These are phyloP conservation scores for Venturiaceae sp. DNA, from an alignment of 2,329 filamentous ascomycete species.

Conservation along the genomic window DNA sequence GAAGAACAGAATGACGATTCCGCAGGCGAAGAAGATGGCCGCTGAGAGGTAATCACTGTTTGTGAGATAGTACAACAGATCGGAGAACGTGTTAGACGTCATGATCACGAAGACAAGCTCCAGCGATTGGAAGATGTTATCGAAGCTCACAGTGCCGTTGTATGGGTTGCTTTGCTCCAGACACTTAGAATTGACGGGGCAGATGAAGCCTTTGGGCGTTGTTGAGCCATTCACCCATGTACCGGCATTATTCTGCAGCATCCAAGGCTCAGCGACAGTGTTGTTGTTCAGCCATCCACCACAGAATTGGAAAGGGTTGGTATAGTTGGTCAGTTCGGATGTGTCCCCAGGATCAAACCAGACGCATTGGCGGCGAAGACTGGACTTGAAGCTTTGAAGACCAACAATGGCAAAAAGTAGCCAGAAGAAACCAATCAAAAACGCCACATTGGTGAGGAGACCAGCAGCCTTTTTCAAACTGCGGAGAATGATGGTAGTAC, in stretches of 20 bases:
- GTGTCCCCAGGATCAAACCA: constrained; percentile 42
- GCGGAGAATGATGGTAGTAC: constrained; percentile 83
- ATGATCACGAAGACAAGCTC: constrained; percentile 97
- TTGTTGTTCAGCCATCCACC: constrained; percentile 62
- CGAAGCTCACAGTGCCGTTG: constrained; percentile 82
- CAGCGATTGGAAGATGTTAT: constrained; percentile 85
- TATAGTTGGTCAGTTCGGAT: constrained; percentile 41
- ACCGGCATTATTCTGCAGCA: constrained; percentile 39
- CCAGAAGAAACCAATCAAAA: constrained; percentile 96
- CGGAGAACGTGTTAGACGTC: constrained; percentile 94
- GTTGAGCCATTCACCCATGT: constrained; percentile 32
- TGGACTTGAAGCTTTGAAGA: constrained; percentile 75
- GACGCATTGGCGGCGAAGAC: constrained; percentile 37
- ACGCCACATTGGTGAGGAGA: constrained; percentile 82
- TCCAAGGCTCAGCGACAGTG: constrained; percentile 56
- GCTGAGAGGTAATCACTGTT: constrained; percentile 84
- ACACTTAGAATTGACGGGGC: constrained; percentile 74
- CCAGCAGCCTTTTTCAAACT: constrained; percentile 95
- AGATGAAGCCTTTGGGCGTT: constrained; percentile 74
- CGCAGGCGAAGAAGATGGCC: constrained; percentile 63
- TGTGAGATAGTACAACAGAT: constrained; percentile 88
- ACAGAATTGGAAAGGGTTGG: constrained; percentile 60
- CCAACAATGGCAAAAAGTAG: constrained; percentile 93
- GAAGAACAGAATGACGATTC: constrained; percentile 84
- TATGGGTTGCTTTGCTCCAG: constrained; percentile 70